Base-by-base conservation (phyloP, 257 asterid species). In the Vinca minor region DNA sequence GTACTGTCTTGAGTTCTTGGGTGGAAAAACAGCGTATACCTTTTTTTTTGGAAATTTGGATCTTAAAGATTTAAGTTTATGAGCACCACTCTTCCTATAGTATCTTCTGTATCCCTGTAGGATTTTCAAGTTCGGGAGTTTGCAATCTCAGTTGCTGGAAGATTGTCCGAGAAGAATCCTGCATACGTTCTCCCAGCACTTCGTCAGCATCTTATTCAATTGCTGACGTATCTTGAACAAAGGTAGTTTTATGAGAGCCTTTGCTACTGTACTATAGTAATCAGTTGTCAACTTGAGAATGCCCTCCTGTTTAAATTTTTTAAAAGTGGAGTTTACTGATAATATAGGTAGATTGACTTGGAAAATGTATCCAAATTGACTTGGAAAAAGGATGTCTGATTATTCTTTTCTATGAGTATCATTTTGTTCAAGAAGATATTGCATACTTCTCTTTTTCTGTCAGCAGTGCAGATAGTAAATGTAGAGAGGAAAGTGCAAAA, bases 171-270 rank as follows among this genome's bases (percentile, higher is more conserved):
- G 81, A 93, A 93, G 78, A 93, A 93, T 79, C 99, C 99, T 62
- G 99, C 97, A 64, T 89, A 93, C 72, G 99, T 87, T 72, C 96
- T 89, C 63, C 99, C 99, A 31, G 97, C 99, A 72, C 97, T 93
- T 35, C 99, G 99, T 57, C 95, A 97, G 69, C 94, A 93, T 82
- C 96, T 93, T 71, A 93, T 89, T 74, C 99, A 93, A 65, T 74
- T 93, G 77, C 80, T 93, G 77, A 93, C 95, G 60, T 88, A 93
- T 84, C 85, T 93, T 69, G 88, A 93, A 67, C 96, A 89, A 78
- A 93, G 99, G 99, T 93, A 76, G 67, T 64, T 62, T 71, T 65
- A 20, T 32, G 58, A 31, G 31, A 41, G n/a, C 23, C 6, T 14
- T 14, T 14, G 29, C 9, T 20, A 26, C 15, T 39, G 38, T 20